A percentile compares a stretch with the other conserved stretches of the same genome.
phyloP scores from a whole-genome alignment of 371 early-diverging fungal genomes.

The Mortierella sp. region DNA sequence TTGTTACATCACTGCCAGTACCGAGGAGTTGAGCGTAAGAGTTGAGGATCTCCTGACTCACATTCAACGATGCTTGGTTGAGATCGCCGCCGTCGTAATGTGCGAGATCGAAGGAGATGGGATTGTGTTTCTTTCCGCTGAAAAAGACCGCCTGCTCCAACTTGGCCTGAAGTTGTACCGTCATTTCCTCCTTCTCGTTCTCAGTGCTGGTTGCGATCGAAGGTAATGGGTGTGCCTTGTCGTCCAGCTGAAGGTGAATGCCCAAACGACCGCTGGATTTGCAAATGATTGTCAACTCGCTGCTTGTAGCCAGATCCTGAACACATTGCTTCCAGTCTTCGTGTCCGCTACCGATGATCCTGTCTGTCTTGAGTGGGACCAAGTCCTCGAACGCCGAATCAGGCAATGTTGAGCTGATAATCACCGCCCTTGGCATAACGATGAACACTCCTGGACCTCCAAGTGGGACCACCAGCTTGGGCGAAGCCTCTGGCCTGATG shows the following conservation, averaged over 20 bases:
- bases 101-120: slow-evolving; percentile 48
- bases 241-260: slow-evolving; percentile 38
- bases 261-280: slow-evolving; percentile 47
- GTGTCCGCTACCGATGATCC: slow-evolving; percentile 42
- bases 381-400: slow-evolving; percentile 45
- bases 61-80: slow-evolving; percentile 43
- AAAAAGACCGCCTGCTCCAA: slow-evolving; percentile 54
- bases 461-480: slow-evolving; percentile 43
- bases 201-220: background rate
- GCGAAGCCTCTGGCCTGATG: slow-evolving; percentile 41
- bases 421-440: slow-evolving; percentile 43
- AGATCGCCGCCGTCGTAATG: slow-evolving; percentile 47
- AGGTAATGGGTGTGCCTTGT: background rate
- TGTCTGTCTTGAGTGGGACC: slow-evolving; percentile 45
- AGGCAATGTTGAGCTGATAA: slow-evolving; percentile 35
- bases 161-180: slow-evolving; percentile 43
- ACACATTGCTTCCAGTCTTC: slow-evolving; percentile 53
- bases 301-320: slow-evolving; percentile 22
- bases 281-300: slow-evolving; percentile 46
- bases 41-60: slow-evolving; percentile 43
- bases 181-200: slow-evolving; percentile 20
- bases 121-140: slow-evolving; percentile 42
- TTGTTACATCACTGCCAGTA: slow-evolving; percentile 32
- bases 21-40: slow-evolving; percentile 32
- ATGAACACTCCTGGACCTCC: slow-evolving; percentile 51